A percentile compares a stretch with the other conserved stretches of the same genome.
Conservation (phyloP, 441 rosid genomes). For the Sinapis alba region DNA sequence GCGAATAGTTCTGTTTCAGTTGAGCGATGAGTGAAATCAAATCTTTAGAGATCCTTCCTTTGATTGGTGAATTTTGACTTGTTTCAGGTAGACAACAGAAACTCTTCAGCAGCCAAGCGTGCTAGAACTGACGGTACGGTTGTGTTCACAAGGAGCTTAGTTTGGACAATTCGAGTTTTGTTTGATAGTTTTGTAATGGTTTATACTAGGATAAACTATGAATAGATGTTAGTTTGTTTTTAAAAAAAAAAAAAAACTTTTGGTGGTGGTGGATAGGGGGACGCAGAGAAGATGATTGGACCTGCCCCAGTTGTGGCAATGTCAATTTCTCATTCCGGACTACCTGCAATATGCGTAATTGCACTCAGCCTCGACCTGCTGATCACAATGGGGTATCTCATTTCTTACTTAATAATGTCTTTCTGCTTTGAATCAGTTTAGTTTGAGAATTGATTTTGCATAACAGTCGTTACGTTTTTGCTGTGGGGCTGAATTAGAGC, state of each 20-base stretch:
- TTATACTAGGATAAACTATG: too few species aligned
- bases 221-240: too few species aligned
- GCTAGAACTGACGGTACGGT: slow-evolving; percentile 92
- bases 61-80: slow-evolving; percentile 8
- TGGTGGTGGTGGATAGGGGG: slow-evolving; percentile 55
- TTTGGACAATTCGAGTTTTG: not conserved
- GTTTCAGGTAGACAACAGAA: slow-evolving; percentile 83
- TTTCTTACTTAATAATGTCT: not conserved
- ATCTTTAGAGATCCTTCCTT: not conserved
- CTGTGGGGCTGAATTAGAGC: not conserved
- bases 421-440: not conserved
- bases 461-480: not conserved
- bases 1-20: slow-evolving; percentile 1
- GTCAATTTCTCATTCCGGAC: slow-evolving; percentile 97
- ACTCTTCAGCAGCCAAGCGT: slow-evolving; percentile 96
- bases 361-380: slow-evolving; percentile 96
- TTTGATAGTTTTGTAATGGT: slow-evolving; percentile 7
- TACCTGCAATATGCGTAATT: slow-evolving; percentile 98
- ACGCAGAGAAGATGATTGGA: slow-evolving; percentile 99
- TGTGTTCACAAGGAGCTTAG: too few species aligned
- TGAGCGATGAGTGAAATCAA: not conserved
- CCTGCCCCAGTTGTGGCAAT: slow-evolving; percentile 96
- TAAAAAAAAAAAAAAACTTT: too few species aligned
- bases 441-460: not conserved
- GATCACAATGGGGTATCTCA: slow-evolving; percentile 75